Base-by-base conservation (phyloP, 2,329 filamentous ascomycete species). In the Gyromitra esculenta region DNA sequence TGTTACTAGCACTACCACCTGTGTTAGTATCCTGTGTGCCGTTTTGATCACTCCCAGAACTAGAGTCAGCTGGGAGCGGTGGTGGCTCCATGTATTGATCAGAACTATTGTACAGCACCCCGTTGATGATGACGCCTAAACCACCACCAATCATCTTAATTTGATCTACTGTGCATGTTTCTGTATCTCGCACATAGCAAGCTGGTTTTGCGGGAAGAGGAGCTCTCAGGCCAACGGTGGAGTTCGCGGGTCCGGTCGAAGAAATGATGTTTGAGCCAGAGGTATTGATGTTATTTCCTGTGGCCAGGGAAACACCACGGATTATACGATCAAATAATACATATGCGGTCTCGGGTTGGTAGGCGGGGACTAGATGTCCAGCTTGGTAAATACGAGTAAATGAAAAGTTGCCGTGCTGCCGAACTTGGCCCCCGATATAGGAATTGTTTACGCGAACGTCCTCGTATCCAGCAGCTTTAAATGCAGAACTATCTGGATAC, bases 371-470 rank as follows among this genome's bases (percentile, higher is more conserved):
- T 66, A 89, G 86, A 80, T 92, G 90, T 1, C 90, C 90, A 15
- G 89, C 86, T 80, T 91, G 88, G 82, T 90, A 91, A 62, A 92
- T 86, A 6, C 90, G 86, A 69, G 88, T 88, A 82, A 92, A 92
- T 15, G 87, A 89, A 69, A 92, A 87, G 80, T 94, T 94, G 9
- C 91, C 92, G 80, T 89, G 92, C 82, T 96, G 92, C 2, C 92
- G 88, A 0, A 93, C 92, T 72, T 89, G 88, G 21, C 92, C 93
- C 66, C 89, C 92, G 81, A 90, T 88, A 83, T 91, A 91, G 5
- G 87, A 86, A 35, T 86, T 86, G 81, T 93, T 92, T 52, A 92
- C 89, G 11, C 89, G 85, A 77, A 96, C 89, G 13, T 91, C 89
- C 0, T 89, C 88, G 82, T 96, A 96, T 0, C 92, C 92, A 0